Conservation (phyloP, 2,329 filamentous ascomycete genomes). For the Atkinsonella hypoxylon region DNA sequence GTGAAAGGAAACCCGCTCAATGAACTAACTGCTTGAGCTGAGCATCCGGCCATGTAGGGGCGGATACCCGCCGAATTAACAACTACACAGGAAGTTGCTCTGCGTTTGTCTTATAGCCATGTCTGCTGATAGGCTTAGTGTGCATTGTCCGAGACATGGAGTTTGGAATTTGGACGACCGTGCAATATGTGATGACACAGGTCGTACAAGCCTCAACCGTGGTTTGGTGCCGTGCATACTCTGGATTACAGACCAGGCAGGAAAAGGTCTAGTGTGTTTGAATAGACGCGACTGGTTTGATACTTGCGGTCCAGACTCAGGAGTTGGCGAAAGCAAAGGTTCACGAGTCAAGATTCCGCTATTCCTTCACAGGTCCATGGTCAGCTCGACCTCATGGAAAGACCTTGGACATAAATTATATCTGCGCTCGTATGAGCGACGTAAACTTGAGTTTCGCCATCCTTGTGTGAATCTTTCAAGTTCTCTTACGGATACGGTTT, state of each 20-base stretch:
- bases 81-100: too few relatives aligned
- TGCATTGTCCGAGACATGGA: too few relatives aligned
- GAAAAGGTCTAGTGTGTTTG: background rate
- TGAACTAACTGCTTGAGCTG: too few relatives aligned
- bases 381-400: too few relatives aligned
- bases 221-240: too few relatives aligned
- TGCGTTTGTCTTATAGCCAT: too few relatives aligned
- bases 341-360: background rate
- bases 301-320: background rate
- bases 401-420: too few relatives aligned
- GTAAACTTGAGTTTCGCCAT: background rate
- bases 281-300: background rate
- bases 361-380: background rate
- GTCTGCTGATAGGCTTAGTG: too few relatives aligned
- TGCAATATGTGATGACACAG: too few relatives aligned
- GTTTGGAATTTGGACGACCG: too few relatives aligned
- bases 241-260: too few relatives aligned
- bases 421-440: background rate
- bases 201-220: background rate
- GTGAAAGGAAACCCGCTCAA: background rate
- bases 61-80: too few relatives aligned
- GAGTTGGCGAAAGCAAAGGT: background rate
- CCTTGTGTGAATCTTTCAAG: background rate
- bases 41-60: background rate
- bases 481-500: background rate